Evolutionary conservation across 2,329 filamentous ascomycete species (phyloP).

Genomic region (Arthrobotrys megalospora): DNA sequence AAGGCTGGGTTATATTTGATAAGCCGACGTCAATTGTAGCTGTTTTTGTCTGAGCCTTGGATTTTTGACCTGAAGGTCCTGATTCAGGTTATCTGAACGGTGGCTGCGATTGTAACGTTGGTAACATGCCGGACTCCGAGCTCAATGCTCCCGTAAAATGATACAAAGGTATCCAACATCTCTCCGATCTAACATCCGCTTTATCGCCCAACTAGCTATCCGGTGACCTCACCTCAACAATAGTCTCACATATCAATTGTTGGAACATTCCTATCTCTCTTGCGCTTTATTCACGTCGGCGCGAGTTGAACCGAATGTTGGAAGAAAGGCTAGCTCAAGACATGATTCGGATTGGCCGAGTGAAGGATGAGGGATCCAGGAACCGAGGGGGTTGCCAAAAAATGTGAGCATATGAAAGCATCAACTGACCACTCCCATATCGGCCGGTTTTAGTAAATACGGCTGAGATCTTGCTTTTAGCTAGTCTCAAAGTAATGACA

Average conservation of each 20-base stretch:
- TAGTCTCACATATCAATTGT: conserved; percentile 8
- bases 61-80: neutral
- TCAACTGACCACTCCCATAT: conserved; percentile 9
- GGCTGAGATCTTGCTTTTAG: neutral
- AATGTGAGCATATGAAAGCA: neutral
- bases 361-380: too few species aligned
- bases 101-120: neutral
- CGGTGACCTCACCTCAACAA: conserved; percentile 3
- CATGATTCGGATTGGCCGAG: too few species aligned
- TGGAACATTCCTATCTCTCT: neutral
- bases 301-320: conserved; percentile 12
- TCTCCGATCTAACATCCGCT: conserved; percentile 2
- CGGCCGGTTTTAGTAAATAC: neutral
- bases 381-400: too few species aligned
- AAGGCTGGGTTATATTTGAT: conserved; percentile 1
- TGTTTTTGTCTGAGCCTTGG: neutral
- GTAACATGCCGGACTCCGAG: neutral
- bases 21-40: neutral
- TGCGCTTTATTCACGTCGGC: neutral
- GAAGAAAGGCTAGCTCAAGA: too few species aligned
- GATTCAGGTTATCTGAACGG: too few species aligned
- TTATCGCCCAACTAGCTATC: conserved; percentile 1
- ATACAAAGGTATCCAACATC: conserved; percentile 12
- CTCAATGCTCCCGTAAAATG: neutral
- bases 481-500: too few species aligned